A percentile compares a stretch with the other conserved stretches of the same genome.
Conservation (phyloP, 805 yeast species). For the Candida alai region DNA sequence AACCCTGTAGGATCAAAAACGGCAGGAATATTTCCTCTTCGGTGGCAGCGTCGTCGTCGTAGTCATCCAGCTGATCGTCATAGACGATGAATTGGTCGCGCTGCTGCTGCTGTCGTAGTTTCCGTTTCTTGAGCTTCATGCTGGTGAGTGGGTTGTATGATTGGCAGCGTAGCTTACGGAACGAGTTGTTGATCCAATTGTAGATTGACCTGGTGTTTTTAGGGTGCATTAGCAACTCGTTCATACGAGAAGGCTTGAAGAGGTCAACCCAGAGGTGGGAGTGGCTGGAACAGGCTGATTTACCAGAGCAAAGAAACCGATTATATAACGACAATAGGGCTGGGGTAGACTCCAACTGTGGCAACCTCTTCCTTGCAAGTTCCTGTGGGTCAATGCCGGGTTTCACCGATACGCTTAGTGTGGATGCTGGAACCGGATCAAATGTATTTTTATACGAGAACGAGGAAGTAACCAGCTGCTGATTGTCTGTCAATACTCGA, state of each 20-base stretch:
- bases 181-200: conserved; percentile 41
- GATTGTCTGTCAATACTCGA: too few species aligned
- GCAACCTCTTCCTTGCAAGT: conserved; percentile 1
- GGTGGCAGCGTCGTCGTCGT: conserved; percentile 19
- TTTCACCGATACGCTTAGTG: conserved; percentile 1
- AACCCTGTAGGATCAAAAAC: conserved; percentile 63
- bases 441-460: too few species aligned
- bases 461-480: too few species aligned
- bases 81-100: conserved; percentile 39
- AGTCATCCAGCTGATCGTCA: too few species aligned
- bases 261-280: conserved; percentile 38
- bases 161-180: conserved; percentile 26
- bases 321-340: background rate
- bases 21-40: conserved; percentile 52
- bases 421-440: background rate
- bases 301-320: background rate
- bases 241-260: conserved; percentile 37
- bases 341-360: background rate
- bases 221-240: conserved; percentile 31
- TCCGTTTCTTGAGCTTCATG: conserved; percentile 23
- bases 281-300: background rate
- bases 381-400: background rate
- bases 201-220: conserved; percentile 20
- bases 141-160: conserved; percentile 2
- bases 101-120: conserved; percentile 15